Base-by-base conservation (phyloP, 129 eudicot genomes). In the Helianthus annuus region DNA sequence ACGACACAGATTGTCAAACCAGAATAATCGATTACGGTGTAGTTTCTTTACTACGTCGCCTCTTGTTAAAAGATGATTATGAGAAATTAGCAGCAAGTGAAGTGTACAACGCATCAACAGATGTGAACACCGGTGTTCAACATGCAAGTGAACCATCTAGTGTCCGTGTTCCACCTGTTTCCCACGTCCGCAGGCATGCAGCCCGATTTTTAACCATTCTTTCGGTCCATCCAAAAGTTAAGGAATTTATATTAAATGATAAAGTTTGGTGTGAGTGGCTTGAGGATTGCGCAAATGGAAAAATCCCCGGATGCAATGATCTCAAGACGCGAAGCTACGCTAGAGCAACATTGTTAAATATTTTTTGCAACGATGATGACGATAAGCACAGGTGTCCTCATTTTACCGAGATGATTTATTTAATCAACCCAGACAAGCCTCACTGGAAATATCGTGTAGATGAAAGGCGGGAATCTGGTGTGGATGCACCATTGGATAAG, bases 261-360 rank as follows among this genome's bases (percentile, higher is more conserved):
- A 78, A 83, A 76, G 68, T 52, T 39, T 88, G 90, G 99, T 80
- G 91, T 74, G 81, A 79, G 32, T 95, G 99, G 99, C 99, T 91
- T 71, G 96, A 95, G 66, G 91, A 95, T 10, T 95, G 99, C 81
- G 97, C 99, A 58, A 86, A 84, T 69, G 97, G 99, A 15, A 83
- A 80, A 58, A 83, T 95, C 64, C 84, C 81, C 6, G 95, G 96
- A 17, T 95, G 96, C 79, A 83, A 83, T 80, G 99, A 95, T 78
- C 85, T 81, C 46, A 95, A 95, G 76, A 88, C 80, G 78, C 97
- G 82, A 82, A 95, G 99, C 76, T 91, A 91, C 78, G 97, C 99
- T 15, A 83, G 91, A 80, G 99, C 99, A 15, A 86, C 91, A 75
- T 76, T 91, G 54, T 78, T 95, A 46, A 95, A 95, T 75, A 87